These are phyloP conservation scores for Apium graveolens DNA, from an alignment of 129 eudicot species.

Conservation along the genomic window DNA sequence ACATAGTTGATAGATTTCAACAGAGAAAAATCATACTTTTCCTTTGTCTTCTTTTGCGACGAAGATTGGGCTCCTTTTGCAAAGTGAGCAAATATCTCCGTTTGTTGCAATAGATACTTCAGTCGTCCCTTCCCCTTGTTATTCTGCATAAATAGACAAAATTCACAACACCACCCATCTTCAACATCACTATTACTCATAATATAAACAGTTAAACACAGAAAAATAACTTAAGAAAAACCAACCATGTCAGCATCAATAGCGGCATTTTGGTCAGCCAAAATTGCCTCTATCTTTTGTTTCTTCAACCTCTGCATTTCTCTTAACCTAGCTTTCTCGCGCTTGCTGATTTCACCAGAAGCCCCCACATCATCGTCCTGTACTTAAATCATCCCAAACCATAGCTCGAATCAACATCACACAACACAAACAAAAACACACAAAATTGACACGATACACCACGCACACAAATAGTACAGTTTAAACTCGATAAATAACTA, in stretches of 20 bases:
- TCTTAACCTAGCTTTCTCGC: conserved; percentile 69
- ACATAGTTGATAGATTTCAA: neutral
- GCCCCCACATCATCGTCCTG: conserved; percentile 52
- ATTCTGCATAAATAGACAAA: conserved; percentile 2
- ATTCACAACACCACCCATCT: neutral
- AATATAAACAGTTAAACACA: neutral
- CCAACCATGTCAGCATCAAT: conserved; percentile 93
- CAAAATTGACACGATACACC: neutral
- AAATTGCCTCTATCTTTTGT: conserved; percentile 79
- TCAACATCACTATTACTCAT: neutral
- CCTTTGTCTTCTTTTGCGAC: conserved; percentile 70
- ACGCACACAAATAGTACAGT: neutral
- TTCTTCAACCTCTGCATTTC: conserved; percentile 87
- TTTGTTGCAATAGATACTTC: conserved; percentile 84
- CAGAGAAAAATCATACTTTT: conserved; percentile 38
- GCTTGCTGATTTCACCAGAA: conserved; percentile 53
- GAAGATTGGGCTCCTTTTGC: conserved; percentile 78
- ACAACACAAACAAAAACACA: neutral
- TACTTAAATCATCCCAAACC: neutral
- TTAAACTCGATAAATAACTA: neutral
- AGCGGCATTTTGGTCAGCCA: conserved; percentile 81
- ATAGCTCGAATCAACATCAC: neutral
- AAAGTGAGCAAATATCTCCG: conserved; percentile 90
- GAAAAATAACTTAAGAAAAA: neutral
- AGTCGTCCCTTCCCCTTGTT: conserved; percentile 82